Conservation (phyloP, 352 stramenopile genomes). For the Pythium periplocum region DNA sequence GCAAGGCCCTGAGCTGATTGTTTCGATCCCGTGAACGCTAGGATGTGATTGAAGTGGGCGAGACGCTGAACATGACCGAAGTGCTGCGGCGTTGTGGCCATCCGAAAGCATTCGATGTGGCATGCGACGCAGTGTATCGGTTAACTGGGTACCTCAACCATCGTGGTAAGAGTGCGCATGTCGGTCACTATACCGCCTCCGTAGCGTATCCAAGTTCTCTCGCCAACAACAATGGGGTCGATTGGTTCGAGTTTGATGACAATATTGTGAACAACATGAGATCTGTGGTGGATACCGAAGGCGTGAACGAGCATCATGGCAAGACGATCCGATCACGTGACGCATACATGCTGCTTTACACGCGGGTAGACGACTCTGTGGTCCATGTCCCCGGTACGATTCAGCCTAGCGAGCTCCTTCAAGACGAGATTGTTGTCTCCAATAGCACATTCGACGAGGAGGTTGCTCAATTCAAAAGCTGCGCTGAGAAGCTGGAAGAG, state of each 20-base stretch:
- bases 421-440: slow-evolving; percentile 40
- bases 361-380: slow-evolving; percentile 31
- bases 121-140: slow-evolving; percentile 48
- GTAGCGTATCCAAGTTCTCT: slow-evolving; percentile 44
- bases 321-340: slow-evolving; percentile 70
- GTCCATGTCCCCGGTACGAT: background rate
- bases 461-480: slow-evolving; percentile 36
- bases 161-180: slow-evolving; percentile 72
- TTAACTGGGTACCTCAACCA: slow-evolving; percentile 80
- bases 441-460: slow-evolving; percentile 53
- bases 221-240: slow-evolving; percentile 12
- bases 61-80: slow-evolving; percentile 76
- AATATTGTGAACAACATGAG: slow-evolving; percentile 54
- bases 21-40: slow-evolving; percentile 13
- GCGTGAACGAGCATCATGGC: slow-evolving; percentile 35
- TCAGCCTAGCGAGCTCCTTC: slow-evolving; percentile 17
- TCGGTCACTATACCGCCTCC: slow-evolving; percentile 83
- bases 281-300: slow-evolving; percentile 27
- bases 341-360: slow-evolving; percentile 86
- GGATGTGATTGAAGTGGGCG: slow-evolving; percentile 81
- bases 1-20: no score
- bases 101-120: slow-evolving; percentile 28
- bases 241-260: slow-evolving; percentile 87
- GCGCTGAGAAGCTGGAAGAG: slow-evolving; percentile 35
- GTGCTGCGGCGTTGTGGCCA: slow-evolving; percentile 42